A percentile compares a stretch with the other conserved stretches of the same genome.
Conservation (phyloP, 2,329 filamentous ascomycete species). For the Colletotrichum gloeosporioides region DNA sequence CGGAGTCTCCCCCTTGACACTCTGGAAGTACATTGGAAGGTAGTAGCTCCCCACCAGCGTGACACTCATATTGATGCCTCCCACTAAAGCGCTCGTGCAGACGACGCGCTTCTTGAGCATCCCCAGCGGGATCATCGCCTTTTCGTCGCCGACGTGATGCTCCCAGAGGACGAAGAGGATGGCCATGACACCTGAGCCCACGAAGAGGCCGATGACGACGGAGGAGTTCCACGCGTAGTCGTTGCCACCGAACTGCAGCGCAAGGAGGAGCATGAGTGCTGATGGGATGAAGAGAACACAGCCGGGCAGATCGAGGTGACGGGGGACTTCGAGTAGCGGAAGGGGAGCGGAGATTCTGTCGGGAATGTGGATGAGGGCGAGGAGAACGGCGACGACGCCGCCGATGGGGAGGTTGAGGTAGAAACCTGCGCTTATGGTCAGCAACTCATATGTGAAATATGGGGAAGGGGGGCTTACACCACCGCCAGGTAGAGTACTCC, state of each 20-base stretch:
- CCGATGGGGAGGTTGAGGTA: constrained; percentile 54
- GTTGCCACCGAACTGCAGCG: constrained; percentile 47
- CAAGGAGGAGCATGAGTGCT: constrained; percentile 47
- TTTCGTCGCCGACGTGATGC: constrained; percentile 41
- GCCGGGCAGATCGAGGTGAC: constrained; percentile 45
- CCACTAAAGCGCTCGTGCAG: constrained; percentile 44
- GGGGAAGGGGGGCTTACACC: constrained; percentile 36
- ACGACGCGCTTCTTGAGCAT: constrained; percentile 49
- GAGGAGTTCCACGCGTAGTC: constrained; percentile 43
- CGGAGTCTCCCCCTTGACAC: constrained; percentile 44
- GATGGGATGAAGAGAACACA: constrained; percentile 48
- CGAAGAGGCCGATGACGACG: constrained; percentile 45
- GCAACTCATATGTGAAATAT: not conserved
- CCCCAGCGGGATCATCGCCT: constrained; percentile 53
- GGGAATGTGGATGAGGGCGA: constrained; percentile 39
- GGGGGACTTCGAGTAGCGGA: constrained; percentile 29
- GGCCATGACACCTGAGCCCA: constrained; percentile 36
- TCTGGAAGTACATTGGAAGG: constrained; percentile 58
- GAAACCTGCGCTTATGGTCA: constrained; percentile 34
- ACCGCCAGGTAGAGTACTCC: constrained; percentile 43
- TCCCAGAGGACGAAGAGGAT: constrained; percentile 48
- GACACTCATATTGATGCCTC: constrained; percentile 46
- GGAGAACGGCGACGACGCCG: constrained; percentile 34
- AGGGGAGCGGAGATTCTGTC: constrained; percentile 38
- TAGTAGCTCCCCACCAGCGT: constrained; percentile 53